Evolutionary conservation across 2,329 filamentous ascomycete genomes (phyloP).

Genomic region (Nemania abortiva): DNA sequence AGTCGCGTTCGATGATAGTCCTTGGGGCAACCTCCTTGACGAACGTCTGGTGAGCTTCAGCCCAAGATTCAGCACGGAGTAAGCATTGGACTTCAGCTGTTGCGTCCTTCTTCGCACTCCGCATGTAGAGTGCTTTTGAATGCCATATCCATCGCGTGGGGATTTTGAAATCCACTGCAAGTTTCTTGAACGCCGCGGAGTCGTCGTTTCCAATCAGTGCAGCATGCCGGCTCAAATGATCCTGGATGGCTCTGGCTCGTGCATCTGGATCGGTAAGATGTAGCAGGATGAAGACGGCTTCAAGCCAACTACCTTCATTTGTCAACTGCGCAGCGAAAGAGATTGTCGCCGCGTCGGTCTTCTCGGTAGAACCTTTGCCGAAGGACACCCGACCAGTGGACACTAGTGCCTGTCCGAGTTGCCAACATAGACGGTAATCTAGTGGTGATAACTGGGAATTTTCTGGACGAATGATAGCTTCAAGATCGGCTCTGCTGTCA

Average conservation of each 20-base stretch:
- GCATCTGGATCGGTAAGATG: slow-evolving; percentile 75
- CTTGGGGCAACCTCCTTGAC: slow-evolving; percentile 83
- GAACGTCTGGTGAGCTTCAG: slow-evolving; percentile 87
- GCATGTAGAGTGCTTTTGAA: slow-evolving; percentile 85
- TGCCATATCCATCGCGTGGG: slow-evolving; percentile 86
- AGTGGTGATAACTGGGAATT: slow-evolving; percentile 81
- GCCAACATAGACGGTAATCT: slow-evolving; percentile 84
- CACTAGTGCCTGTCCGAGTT: slow-evolving; percentile 77
- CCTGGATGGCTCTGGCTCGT: slow-evolving; percentile 75
- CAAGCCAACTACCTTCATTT: slow-evolving; percentile 73
- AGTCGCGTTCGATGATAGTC: slow-evolving; percentile 86
- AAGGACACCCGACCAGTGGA: slow-evolving; percentile 65
- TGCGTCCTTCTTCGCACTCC: slow-evolving; percentile 76
- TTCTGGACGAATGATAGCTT: slow-evolving; percentile 79
- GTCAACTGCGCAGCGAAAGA: slow-evolving; percentile 75
- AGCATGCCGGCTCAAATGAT: slow-evolving; percentile 80
- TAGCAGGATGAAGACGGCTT: slow-evolving; percentile 80
- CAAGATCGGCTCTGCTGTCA: slow-evolving; percentile 67
- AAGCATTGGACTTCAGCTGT: slow-evolving; percentile 82
- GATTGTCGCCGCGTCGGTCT: slow-evolving; percentile 74
- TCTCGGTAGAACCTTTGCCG: slow-evolving; percentile 65
- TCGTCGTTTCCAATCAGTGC: slow-evolving; percentile 71
- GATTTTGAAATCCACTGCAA: slow-evolving; percentile 75
- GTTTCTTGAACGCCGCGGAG: slow-evolving; percentile 66
- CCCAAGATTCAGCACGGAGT: slow-evolving; percentile 79